phyloP scores from a whole-genome alignment of 2,329 filamentous ascomycete genomes.

The Trichoderma breve region DNA sequence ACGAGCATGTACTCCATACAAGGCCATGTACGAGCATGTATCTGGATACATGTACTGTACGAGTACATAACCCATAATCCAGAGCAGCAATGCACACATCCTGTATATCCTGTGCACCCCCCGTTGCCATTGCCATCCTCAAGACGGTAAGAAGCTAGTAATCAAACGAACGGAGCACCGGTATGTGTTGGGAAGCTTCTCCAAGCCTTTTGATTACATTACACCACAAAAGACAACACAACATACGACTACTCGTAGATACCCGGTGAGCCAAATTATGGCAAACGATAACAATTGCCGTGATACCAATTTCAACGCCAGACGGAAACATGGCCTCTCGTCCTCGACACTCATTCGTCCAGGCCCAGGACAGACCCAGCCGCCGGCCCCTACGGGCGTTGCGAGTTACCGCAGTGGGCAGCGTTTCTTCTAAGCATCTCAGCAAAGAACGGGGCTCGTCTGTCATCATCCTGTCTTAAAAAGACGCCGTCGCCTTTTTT shows the following conservation, averaged over 20 bases:
- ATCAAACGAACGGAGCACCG: constrained; percentile 7
- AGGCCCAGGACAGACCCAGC: background rate
- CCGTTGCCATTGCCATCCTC: background rate
- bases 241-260: background rate
- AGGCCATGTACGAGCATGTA: background rate
- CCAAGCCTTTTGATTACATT: background rate
- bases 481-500: constrained; percentile 13
- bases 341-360: background rate
- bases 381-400: background rate
- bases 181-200: background rate
- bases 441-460: background rate
- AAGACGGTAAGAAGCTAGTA: background rate
- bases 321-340: background rate
- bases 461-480: constrained; percentile 8
- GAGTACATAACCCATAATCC: background rate
- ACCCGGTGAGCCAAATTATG: background rate
- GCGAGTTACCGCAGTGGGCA: constrained; percentile 12
- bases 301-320: constrained; percentile 1
- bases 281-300: background rate
- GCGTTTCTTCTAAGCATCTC: background rate
- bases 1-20: background rate
- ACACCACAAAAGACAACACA: background rate
- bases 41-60: background rate
- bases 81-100: constrained; percentile 1
- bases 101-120: background rate